Conservation (phyloP, 169 alveolate species). For the Cryptosporidium xiaoi region DNA sequence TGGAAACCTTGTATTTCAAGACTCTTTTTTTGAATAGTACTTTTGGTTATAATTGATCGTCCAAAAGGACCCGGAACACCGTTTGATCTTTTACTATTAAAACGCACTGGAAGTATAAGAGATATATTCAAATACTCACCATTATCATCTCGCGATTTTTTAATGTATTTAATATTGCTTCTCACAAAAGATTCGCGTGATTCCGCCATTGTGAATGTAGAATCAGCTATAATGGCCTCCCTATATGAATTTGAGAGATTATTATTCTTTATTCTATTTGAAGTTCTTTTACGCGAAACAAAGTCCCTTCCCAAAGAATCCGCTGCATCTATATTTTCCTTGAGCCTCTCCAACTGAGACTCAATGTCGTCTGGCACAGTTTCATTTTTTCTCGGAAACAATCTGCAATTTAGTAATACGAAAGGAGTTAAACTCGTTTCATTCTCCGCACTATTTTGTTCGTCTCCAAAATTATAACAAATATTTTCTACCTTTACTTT, state of each 20-base stretch:
- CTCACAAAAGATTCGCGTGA: constrained; percentile 53
- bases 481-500: constrained; percentile 27
- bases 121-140: constrained; percentile 23
- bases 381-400: background rate
- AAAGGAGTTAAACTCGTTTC: constrained; percentile 5
- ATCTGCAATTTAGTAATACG: constrained; percentile 16
- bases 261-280: constrained; percentile 59
- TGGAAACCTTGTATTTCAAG: constrained; percentile 29
- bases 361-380: constrained; percentile 21
- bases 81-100: background rate
- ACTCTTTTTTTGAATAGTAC: constrained; percentile 39
- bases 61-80: no score
- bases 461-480: constrained; percentile 32
- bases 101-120: constrained; percentile 21
- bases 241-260: constrained; percentile 59
- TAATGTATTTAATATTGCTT: constrained; percentile 7
- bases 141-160: constrained; percentile 16
- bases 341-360: background rate
- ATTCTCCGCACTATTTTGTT: background rate
- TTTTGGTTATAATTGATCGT: background rate
- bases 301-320: background rate
- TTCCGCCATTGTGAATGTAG: constrained; percentile 60
- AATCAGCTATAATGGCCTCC: constrained; percentile 60
- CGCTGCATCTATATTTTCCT: constrained; percentile 8
- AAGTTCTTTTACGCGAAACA: constrained; percentile 32